phyloP scores from a whole-genome alignment of 2,329 filamentous ascomycete species.

The Fusarium sp. region DNA sequence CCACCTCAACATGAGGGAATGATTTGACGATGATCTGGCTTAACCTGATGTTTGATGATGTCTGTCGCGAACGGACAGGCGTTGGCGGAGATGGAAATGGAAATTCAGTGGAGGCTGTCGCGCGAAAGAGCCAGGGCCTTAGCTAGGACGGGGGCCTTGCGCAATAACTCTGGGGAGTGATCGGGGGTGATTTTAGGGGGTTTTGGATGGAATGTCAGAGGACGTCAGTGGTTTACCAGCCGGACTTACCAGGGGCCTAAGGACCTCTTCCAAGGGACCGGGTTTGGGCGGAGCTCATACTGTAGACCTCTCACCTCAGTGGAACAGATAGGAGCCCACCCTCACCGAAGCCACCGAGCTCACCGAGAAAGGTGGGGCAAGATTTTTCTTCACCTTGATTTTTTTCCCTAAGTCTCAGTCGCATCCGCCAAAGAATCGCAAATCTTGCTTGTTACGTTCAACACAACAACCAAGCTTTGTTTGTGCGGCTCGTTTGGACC shows the following conservation, averaged over 20 bases:
- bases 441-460: slow-evolving; percentile 35
- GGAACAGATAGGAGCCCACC: slow-evolving; percentile 15
- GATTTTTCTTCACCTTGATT: slow-evolving; percentile 51
- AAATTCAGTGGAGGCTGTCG: slow-evolving; percentile 49
- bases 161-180: slow-evolving; percentile 17
- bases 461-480: slow-evolving; percentile 33
- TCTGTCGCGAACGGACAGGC: slow-evolving; percentile 43
- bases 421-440: slow-evolving; percentile 32
- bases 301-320: too few relatives aligned
- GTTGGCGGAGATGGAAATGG: slow-evolving; percentile 37
- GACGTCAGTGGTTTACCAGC: slow-evolving; percentile 33
- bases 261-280: slow-evolving; percentile 22
- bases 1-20: slow-evolving; percentile 19
- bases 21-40: slow-evolving; percentile 21
- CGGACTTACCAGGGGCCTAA: slow-evolving; percentile 20
- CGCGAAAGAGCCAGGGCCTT: slow-evolving; percentile 45
- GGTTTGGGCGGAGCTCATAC: slow-evolving; percentile 19
- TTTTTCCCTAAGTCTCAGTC: slow-evolving; percentile 44
- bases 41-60: slow-evolving; percentile 39
- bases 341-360: slow-evolving; percentile 40
- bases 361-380: slow-evolving; percentile 46
- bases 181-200: slow-evolving; percentile 29
- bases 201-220: slow-evolving; percentile 21
- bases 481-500: slow-evolving; percentile 22
- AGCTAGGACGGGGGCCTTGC: slow-evolving; percentile 34